A percentile compares a stretch with the other conserved stretches of the same genome.
phyloP scores from a whole-genome alignment of 371 early-diverging fungal species.

The Mucor plumbeus region DNA sequence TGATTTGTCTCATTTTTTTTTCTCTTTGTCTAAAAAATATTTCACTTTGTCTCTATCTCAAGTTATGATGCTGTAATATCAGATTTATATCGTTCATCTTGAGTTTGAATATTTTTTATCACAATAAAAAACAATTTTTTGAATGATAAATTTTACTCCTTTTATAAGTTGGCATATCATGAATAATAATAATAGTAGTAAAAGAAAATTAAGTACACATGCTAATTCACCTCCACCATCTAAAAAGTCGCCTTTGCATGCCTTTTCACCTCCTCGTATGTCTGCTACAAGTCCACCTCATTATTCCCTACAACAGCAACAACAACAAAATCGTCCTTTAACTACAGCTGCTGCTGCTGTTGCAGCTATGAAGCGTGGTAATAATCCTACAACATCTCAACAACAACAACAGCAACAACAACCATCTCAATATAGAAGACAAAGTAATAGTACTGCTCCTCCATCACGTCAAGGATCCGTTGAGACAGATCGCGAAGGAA shows the following conservation, averaged over 20 bases:
- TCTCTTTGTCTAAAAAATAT: too few species aligned
- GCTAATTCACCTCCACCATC: constrained; percentile 30
- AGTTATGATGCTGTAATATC: too few species aligned
- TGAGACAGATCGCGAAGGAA: constrained; percentile 50
- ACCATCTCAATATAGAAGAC: constrained; percentile 22
- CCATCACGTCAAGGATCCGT: constrained; percentile 51
- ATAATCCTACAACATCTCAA: not conserved
- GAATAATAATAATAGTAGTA: constrained; percentile 1
- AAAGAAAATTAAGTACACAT: constrained; percentile 26
- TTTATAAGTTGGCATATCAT: not conserved
- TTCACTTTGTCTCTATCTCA: too few species aligned
- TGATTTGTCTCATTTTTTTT: too few species aligned
- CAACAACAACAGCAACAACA: not conserved
- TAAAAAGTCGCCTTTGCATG: constrained; percentile 20
- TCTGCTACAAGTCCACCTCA: constrained; percentile 33
- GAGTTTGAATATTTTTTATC: not conserved
- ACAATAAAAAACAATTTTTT: not conserved
- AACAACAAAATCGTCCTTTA: constrained; percentile 32
- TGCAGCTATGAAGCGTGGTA: constrained; percentile 41
- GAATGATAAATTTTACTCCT: not conserved
- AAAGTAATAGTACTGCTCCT: constrained; percentile 24
- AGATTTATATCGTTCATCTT: constrained; percentile 3
- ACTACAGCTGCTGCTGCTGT: constrained; percentile 49
- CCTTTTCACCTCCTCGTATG: constrained; percentile 39
- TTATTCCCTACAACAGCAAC: not conserved